These are phyloP conservation scores for Trichophyton schoenleinii DNA, from an alignment of 2,329 filamentous ascomycete genomes.

Conservation along the genomic window DNA sequence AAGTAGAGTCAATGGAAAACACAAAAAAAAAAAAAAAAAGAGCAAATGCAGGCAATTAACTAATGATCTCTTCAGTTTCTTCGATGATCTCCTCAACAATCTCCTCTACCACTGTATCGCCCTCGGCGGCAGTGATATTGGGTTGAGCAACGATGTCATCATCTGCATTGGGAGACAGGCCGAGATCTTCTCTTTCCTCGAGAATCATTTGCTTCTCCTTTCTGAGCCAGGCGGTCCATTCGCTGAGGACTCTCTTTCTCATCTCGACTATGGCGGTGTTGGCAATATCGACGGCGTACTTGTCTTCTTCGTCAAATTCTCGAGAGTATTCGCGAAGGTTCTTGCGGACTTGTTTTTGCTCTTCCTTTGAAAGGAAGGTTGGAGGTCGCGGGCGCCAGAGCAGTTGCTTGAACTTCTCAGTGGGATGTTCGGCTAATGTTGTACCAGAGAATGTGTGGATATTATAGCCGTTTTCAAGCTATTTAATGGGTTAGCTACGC, in stretches of 20 bases:
- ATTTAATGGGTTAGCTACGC: conserved; percentile 16
- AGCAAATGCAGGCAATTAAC: conserved; percentile 15
- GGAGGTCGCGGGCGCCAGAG: conserved; percentile 83
- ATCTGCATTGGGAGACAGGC: conserved; percentile 53
- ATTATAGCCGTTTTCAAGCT: conserved; percentile 99
- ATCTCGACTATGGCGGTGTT: conserved; percentile 89
- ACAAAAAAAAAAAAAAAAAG: not conserved
- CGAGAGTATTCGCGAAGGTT: conserved; percentile 95
- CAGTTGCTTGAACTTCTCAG: conserved; percentile 98
- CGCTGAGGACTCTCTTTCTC: conserved; percentile 65
- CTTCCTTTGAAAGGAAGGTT: conserved; percentile 87
- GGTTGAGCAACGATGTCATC: conserved; percentile 43
- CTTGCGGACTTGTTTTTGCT: conserved; percentile 96
- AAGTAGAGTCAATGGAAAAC: not conserved
- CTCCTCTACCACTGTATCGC: conserved; percentile 71
- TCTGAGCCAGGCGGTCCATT: conserved; percentile 80
- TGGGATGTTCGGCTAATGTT: conserved; percentile 73
- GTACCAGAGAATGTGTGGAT: conserved; percentile 93
- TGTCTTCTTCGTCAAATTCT: conserved; percentile 88
- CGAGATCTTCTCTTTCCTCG: conserved; percentile 57
- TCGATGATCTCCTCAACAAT: conserved; percentile 72
- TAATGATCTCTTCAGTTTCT: conserved; percentile 67
- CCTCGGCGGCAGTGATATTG: conserved; percentile 49
- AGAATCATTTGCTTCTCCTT: conserved; percentile 57
- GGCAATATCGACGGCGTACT: conserved; percentile 82